These are phyloP conservation scores for Dothistroma septosporum DNA, from an alignment of 2,329 filamentous ascomycete genomes.

Conservation along the genomic window DNA sequence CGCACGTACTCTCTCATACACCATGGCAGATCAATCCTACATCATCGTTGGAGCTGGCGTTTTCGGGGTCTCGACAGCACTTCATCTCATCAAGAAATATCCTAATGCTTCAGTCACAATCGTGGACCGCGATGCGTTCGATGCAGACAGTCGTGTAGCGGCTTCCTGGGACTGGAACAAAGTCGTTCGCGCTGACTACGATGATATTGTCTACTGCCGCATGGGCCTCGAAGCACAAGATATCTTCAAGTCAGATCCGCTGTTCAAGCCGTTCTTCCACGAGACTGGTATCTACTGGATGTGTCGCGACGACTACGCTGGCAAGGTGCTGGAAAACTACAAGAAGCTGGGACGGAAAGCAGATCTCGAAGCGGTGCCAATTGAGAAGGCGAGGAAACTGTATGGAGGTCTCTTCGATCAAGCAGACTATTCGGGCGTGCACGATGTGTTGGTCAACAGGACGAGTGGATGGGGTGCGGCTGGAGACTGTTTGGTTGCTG, in stretches of 20 bases:
- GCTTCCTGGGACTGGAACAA: constrained; percentile 73
- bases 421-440: constrained; percentile 57
- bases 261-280: constrained; percentile 53
- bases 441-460: constrained; percentile 58
- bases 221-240: constrained; percentile 64
- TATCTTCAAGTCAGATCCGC: constrained; percentile 55
- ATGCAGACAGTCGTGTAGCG: constrained; percentile 41
- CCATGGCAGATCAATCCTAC: constrained; percentile 24
- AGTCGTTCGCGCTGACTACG: constrained; percentile 66
- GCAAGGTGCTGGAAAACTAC: constrained; percentile 49
- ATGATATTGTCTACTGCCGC: constrained; percentile 59
- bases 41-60: constrained; percentile 36
- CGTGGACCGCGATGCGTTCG: constrained; percentile 37
- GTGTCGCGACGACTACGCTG: constrained; percentile 45
- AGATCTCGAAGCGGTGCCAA: constrained; percentile 45
- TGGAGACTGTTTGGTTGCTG: constrained; percentile 52
- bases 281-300: constrained; percentile 51
- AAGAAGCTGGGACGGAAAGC: constrained; percentile 47
- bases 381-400: constrained; percentile 52
- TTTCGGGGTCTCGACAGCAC: constrained; percentile 59
- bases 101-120: constrained; percentile 40
- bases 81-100: constrained; percentile 40
- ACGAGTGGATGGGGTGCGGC: constrained; percentile 62
- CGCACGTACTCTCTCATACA: not conserved
- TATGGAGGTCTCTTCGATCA: constrained; percentile 58